Base-by-base conservation (phyloP, 352 stramenopile genomes). In the Phytopythium sindhum region DNA sequence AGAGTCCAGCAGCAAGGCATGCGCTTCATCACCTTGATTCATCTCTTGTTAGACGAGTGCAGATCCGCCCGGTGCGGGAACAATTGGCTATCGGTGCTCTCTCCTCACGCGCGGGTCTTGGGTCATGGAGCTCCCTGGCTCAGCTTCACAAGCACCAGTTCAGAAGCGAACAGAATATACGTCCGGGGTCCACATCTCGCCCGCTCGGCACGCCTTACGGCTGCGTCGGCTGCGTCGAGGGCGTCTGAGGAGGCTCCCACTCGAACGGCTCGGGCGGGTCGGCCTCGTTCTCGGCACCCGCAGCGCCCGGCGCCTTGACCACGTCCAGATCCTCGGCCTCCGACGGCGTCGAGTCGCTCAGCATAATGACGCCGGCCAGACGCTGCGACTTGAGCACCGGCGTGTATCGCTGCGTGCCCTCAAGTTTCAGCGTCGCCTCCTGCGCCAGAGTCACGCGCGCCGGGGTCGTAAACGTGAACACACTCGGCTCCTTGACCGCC, bases 231-330 rank as follows among this genome's bases (percentile, higher is more conserved):
- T 64, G 58, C 21, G 44, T 63, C 57, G 65, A 60, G 57, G 58
- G 63, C 48, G 63, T 65, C 73, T 88, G 80, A 45, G 84, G 83
- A 15, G 89, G 90, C 41, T 89, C 91, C 96, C 96, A 99, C 79
- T 99, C 95, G 74, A 99, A 99, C 52, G 97, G 95, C 77, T 98
- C 90, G 56, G 96, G 96, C 37, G 95, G 85, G 57, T 97, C 86
- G 47, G 94, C 93, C 67, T 99, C 97, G 52, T 98, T 96, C 73
- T 98, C 96, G 11, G 89, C 89, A 45, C 95, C 92, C 42, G 78
- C 78, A 15, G 87, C 79, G 10, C 95, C 88, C 37, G 95, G 91
- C 50, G 91, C 93, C 69, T 98, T 96, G 9, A 98, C 80, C 48
- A 86, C 89, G 35, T 98, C 84, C 56, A 99, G 94, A 61, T 98